These are phyloP conservation scores for Aspergillus asperescens DNA, from an alignment of 495 filamentous ascomycete genomes.

Conservation along the genomic window DNA sequence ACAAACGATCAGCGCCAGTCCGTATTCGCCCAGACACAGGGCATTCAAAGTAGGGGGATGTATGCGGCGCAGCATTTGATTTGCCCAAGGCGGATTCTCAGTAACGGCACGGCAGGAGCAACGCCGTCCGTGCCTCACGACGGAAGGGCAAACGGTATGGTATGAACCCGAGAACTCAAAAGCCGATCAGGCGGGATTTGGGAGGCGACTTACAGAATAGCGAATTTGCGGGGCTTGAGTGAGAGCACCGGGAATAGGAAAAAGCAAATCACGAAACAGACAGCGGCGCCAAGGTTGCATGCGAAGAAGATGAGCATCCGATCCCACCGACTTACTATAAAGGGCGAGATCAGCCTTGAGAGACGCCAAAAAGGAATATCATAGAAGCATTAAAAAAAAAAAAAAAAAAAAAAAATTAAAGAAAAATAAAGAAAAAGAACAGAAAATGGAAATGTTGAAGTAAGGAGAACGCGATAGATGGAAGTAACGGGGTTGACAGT, in stretches of 20 bases:
- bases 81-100: slow-evolving; percentile 9
- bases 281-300: slow-evolving; percentile 84
- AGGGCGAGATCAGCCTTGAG: slow-evolving; percentile 17
- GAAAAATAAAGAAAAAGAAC: not conserved
- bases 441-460: not conserved
- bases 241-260: slow-evolving; percentile 75
- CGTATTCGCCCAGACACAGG: not conserved
- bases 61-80: slow-evolving; percentile 10
- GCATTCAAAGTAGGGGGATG: slow-evolving; percentile 4
- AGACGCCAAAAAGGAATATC: slow-evolving; percentile 13
- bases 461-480: not conserved
- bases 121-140: slow-evolving; percentile 12
- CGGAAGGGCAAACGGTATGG: not conserved
- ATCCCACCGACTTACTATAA: slow-evolving; percentile 93
- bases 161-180: slow-evolving; percentile 1
- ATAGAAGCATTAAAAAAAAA: slow-evolving; percentile 11
- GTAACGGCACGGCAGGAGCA: slow-evolving; percentile 18
- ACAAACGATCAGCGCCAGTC: slow-evolving; percentile 23
- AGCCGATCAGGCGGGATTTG: slow-evolving; percentile 7
- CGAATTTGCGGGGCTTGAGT: slow-evolving; percentile 84
- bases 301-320: slow-evolving; percentile 84
- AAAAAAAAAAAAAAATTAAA: not conserved
- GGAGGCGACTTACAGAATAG: slow-evolving; percentile 74
- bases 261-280: slow-evolving; percentile 91
- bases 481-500: not conserved